Base-by-base conservation (phyloP, 805 yeast species). In the Ascoidea asiatica region DNA sequence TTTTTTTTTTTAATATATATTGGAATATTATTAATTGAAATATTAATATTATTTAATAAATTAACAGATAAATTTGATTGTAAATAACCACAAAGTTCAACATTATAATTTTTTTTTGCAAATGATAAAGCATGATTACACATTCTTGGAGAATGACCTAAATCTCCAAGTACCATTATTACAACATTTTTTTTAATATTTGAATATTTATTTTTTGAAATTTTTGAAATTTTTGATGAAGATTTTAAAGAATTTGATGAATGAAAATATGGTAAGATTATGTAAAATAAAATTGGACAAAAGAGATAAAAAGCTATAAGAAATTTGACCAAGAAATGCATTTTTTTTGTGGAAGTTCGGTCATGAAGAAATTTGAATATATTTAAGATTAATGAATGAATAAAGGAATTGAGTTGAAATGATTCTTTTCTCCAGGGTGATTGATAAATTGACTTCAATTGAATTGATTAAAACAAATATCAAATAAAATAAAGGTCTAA, bases 101-200 rank as follows among this genome's bases (percentile, higher is more conserved):
- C 97, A 40, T 69, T 66, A 59, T 79, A 82, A 17, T 65, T 61
- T 1, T 61, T 55, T 29, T 69, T 60, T n/a, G 82, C 72, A 53
- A 92, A 78, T 44, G 90, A 81, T 46, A 69, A 63, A 0, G 95
- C 95, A 58, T 92, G 98, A 61, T 90, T 84, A 52, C 81, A 73
- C 83, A 90, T 92, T 48, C 98, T 69, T 5, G 98, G 98, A 0
- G 97, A 89, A 56, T 88, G 95, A 13, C 95, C 96, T 44, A 92
- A 57, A 57, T 90, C 97, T 1, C 98, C 98, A 18, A 92, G 64
- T 2, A 92, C 98, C 50, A 86, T 72, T 18, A 92, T 77, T 7
- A 83, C 70, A 5, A 86, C 78, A 43, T 86, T 73, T 49, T 69
- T 75, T 47, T 67, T 60, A 6, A 43, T 44, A 4, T 39, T 15